These are phyloP conservation scores for Agaricus blazei DNA, from an alignment of 768 basidiomycete genomes.

Conservation along the genomic window DNA sequence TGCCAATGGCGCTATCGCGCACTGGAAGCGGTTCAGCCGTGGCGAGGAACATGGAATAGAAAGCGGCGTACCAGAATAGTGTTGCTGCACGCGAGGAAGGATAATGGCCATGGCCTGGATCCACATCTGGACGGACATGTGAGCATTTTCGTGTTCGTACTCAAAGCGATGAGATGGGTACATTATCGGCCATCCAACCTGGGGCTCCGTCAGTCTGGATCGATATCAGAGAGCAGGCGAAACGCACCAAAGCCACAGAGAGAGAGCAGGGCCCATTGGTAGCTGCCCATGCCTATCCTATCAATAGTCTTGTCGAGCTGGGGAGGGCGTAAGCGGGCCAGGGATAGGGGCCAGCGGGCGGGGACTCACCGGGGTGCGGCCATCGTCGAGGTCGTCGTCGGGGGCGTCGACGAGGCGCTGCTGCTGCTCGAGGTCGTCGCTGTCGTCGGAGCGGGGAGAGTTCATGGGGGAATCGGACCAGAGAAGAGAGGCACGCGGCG, in stretches of 20 bases:
- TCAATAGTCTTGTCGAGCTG: conserved; percentile 82
- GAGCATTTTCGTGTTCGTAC: conserved; percentile 13
- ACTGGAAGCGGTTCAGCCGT: conserved; percentile 34
- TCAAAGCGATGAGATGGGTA: conserved; percentile 26
- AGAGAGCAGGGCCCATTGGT: conserved; percentile 78
- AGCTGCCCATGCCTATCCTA: conserved; percentile 87
- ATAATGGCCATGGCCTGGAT: conserved; percentile 89
- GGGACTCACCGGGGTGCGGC: conserved; percentile 41
- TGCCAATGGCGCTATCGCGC: conserved; percentile 71
- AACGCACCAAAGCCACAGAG: conserved; percentile 84
- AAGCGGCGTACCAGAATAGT: conserved; percentile 59
- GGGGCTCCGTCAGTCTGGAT: conserved; percentile 5
- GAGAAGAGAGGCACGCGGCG: conserved; percentile 9
- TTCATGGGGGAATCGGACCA: conserved; percentile 20
- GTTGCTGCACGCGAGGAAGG: conserved; percentile 92
- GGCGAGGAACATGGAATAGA: neutral
- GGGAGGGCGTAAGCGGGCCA: conserved; percentile 12
- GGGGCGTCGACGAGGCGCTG: conserved; percentile 20
- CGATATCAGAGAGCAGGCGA: neutral
- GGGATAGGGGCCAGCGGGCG: neutral
- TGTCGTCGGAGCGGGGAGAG: conserved; percentile 29
- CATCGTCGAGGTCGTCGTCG: conserved; percentile 29
- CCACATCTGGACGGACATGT: conserved; percentile 67
- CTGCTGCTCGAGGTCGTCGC: conserved; percentile 31
- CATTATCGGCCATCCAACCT: conserved; percentile 96